Evolutionary conservation across 1,284 basidiomycete species (phyloP), one percentile per base, ranked within the genome.

Genomic region (Polyporus tsugae): DNA sequence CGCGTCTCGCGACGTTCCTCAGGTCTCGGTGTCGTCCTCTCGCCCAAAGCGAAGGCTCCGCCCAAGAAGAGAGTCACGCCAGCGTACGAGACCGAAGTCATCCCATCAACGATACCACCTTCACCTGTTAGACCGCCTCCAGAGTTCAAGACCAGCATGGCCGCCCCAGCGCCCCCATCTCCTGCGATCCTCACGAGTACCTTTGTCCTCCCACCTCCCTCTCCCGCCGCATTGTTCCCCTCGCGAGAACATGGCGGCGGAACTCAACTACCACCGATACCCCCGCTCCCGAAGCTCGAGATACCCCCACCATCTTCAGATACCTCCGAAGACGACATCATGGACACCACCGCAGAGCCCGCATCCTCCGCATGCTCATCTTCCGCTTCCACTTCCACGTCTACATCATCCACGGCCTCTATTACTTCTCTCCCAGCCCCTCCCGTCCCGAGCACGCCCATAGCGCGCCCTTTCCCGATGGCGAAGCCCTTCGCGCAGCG

Each of bases 151-250:
- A 77, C 75, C 13, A 76, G 74, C 60, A 70, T 78, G 65, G 68
- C 60, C 5, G 63, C 68, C 10, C 64, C 75, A 0, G 65, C 69
- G 5, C 63, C 64, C 11, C 72, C 72, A 17, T 73, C 72, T 15
- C 74, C 72, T 2, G 69, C 72, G 11, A 58, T 71, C 41, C 82
- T 90, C 33, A 85, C 90, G 1, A 88, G 85, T 4, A 84, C 88
- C 19, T 93, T 93, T 70, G 87, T 90, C 2, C 84, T 93, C 1
- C 91, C 91, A 17, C 91, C 91, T 0, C 91, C 89, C 1, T 91
- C 91, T 11, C 91, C 91, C 17, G 83, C 85, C 25, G 73, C 78
- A 35, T 84, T 90, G 0, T 84, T 89, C 1, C 76, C 73, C 2
- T 66, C 72, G 6, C 68, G 60, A 33, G 36, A 55, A 29, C 65